Evolutionary conservation across 164 flowering plant genomes (phyloP).

Genomic region (Vitis riparia): DNA sequence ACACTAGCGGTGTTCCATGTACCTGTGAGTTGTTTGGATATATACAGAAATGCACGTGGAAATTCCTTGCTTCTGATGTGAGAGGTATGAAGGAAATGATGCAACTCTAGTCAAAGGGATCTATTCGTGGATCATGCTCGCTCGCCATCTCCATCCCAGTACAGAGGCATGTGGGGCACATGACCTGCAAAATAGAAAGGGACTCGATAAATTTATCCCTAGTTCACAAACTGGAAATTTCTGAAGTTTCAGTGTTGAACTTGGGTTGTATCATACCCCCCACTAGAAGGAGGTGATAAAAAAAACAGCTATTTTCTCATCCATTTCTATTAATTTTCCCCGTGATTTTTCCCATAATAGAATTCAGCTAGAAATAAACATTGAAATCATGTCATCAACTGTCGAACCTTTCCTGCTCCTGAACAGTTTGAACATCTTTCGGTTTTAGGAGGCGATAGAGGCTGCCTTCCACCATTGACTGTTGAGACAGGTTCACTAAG

Average conservation of each 20-base stretch:
- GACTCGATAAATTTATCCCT: too few relatives aligned
- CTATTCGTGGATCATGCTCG: constrained; percentile 96
- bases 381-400: not conserved
- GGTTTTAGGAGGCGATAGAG: constrained; percentile 69
- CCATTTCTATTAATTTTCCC: not conserved
- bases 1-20: too few relatives aligned
- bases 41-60: too few relatives aligned
- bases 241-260: too few relatives aligned
- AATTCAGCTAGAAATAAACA: not conserved
- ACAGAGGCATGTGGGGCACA: constrained; percentile 99
- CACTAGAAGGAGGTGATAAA: not conserved
- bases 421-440: constrained; percentile 96
- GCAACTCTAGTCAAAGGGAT: constrained; percentile 78
- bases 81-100: not conserved
- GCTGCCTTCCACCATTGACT: constrained; percentile 48
- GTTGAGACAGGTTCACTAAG: constrained; percentile 73
- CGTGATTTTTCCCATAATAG: not conserved
- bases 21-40: too few relatives aligned
- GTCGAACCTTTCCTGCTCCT: constrained; percentile 89
- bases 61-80: too few relatives aligned
- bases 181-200: constrained; percentile 57
- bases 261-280: too few relatives aligned
- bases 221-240: too few relatives aligned
- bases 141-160: constrained; percentile 99
- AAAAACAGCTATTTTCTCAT: not conserved